These are phyloP conservation scores for Nicotiana benthamiana DNA, from an alignment of 257 asterid species.

Conservation along the genomic window DNA sequence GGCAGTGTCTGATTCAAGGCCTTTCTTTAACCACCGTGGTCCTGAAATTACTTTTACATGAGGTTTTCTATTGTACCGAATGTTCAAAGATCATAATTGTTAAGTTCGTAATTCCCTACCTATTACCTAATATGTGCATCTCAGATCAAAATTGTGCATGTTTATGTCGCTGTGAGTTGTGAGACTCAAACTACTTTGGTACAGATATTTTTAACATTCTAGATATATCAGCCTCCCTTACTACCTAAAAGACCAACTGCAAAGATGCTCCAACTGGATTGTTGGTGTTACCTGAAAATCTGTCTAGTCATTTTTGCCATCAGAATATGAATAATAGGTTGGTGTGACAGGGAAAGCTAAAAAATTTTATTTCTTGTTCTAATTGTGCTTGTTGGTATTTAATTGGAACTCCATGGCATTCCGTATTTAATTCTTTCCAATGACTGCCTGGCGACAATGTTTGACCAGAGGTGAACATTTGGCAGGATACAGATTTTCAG, in stretches of 20 bases:
- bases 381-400: background rate
- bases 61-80: background rate
- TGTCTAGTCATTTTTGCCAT: background rate
- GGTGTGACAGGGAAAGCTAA: background rate
- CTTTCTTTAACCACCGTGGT: background rate
- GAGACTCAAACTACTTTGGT: background rate
- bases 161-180: background rate
- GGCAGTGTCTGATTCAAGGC: background rate
- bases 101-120: background rate
- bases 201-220: background rate
- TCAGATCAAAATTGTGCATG: background rate
- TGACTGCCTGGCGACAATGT: background rate
- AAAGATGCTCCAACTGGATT: background rate
- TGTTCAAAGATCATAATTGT: background rate
- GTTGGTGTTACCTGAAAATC: background rate
- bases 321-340: background rate
- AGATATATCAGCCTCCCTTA: background rate
- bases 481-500: conserved; percentile 49
- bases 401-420: background rate
- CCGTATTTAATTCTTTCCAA: background rate
- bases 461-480: conserved; percentile 7
- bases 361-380: background rate
- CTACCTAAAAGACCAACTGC: background rate
- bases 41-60: background rate
- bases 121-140: background rate